Percentiles rank a stretch among this genome's conserved stretches.
phyloP scores from a whole-genome alignment of 176 grass and related monocot species.

The Lolium rigidum region DNA sequence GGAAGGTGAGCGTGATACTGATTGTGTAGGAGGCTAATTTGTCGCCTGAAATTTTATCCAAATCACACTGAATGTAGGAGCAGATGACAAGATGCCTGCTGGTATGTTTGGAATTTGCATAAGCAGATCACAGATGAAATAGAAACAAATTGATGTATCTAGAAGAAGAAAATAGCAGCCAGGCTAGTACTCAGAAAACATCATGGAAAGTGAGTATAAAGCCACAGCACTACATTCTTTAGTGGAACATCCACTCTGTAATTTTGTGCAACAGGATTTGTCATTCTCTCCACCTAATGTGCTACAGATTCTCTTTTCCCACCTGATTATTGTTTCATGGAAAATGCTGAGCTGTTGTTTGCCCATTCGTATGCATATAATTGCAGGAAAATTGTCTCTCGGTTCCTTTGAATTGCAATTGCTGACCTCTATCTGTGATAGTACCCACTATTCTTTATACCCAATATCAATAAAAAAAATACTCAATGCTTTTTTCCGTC shows the following conservation, averaged over 20 bases:
- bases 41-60: not conserved
- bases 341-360: not conserved
- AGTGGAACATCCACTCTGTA: not conserved
- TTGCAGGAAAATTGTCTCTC: not conserved
- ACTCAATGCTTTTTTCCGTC: not conserved
- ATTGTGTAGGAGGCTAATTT: not conserved
- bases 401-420: constrained; percentile 4
- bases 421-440: not conserved
- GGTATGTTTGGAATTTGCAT: not conserved
- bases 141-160: not conserved
- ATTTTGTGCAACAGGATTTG: not conserved
- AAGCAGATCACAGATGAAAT: not conserved
- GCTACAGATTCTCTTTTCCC: not conserved
- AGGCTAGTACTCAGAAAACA: not conserved
- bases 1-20: not conserved
- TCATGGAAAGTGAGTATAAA: constrained; percentile 22
- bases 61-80: not conserved
- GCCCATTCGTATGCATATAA: not conserved
- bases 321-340: not conserved
- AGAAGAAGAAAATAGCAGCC: not conserved
- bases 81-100: not conserved
- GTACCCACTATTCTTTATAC: not conserved
- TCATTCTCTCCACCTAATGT: not conserved
- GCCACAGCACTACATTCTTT: not conserved
- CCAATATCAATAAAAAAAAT: not conserved